These are phyloP conservation scores for Teratosphaeria pseudoeucalypti DNA, from an alignment of 2,329 filamentous ascomycete species.

Conservation along the genomic window DNA sequence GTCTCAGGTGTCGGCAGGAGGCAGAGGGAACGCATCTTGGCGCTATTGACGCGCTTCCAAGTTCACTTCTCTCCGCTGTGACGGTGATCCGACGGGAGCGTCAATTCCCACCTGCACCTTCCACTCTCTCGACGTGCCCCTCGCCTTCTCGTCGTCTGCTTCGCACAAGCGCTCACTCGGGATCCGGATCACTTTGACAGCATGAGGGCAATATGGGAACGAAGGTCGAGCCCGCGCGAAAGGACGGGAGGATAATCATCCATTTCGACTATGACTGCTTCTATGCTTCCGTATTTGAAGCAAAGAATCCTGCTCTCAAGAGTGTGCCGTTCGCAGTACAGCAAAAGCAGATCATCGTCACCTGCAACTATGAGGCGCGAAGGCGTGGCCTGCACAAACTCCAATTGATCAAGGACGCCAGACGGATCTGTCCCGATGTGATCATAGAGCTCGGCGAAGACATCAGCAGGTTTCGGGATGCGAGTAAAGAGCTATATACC, in stretches of 20 bases:
- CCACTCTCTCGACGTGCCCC: background rate
- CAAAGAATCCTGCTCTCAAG: constrained; percentile 63
- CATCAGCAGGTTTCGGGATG: constrained; percentile 72
- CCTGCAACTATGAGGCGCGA: constrained; percentile 88
- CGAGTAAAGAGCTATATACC: constrained; percentile 67
- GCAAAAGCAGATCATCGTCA: constrained; percentile 86
- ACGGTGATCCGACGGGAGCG: background rate
- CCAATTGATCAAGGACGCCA: constrained; percentile 74
- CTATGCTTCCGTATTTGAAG: constrained; percentile 85
- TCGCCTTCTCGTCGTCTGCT: background rate
- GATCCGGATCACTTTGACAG: background rate
- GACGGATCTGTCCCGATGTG: constrained; percentile 68
- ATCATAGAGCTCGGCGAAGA: constrained; percentile 83
- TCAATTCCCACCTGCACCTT: background rate
- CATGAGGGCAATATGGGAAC: constrained; percentile 14
- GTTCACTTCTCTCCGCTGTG: background rate
- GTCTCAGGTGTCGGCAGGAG: no score
- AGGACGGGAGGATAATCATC: constrained; percentile 60
- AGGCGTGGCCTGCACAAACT: constrained; percentile 63
- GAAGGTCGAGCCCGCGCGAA: constrained; percentile 28
- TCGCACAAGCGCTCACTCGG: background rate
- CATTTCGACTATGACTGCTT: constrained; percentile 91
- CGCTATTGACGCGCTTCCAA: no score
- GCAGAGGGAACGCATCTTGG: no score
- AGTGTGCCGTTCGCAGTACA: constrained; percentile 69